phyloP scores from a whole-genome alignment of 108 stramenopile genomes.

The Parietichytrium sp. region DNA sequence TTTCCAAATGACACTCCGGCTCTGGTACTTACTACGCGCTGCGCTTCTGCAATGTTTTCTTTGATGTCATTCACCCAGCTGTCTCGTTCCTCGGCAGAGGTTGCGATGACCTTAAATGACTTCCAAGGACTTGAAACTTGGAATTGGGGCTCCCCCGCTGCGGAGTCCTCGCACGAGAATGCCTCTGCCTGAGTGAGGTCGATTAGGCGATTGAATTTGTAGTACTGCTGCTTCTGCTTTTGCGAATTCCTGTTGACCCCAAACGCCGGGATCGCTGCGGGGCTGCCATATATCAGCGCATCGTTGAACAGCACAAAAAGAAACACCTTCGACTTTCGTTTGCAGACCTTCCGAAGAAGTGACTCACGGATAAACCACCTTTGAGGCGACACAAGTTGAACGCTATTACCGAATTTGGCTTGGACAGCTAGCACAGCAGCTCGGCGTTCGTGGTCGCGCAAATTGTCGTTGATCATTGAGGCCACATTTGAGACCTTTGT shows the following conservation, averaged over 20 bases:
- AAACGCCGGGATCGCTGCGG: neutral
- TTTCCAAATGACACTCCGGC: neutral
- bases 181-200: neutral
- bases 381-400: constrained; percentile 47
- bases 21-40: neutral
- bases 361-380: constrained; percentile 45
- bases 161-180: neutral
- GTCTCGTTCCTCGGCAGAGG: neutral
- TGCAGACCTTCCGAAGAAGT: constrained; percentile 44
- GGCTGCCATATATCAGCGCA: constrained; percentile 45
- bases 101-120: constrained; percentile 11
- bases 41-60: neutral
- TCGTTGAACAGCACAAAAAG: constrained; percentile 54
- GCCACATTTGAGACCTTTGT: neutral
- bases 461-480: neutral
- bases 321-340: constrained; percentile 39
- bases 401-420: neutral
- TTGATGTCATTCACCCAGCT: neutral
- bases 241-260: neutral
- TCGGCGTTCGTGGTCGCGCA: constrained; percentile 4
- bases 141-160: constrained; percentile 8
- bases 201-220: neutral
- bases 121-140: neutral
- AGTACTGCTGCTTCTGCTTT: neutral
- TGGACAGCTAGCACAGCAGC: neutral